These are phyloP conservation scores for Candida krabiensis DNA, from an alignment of 805 yeast genomes.

Conservation along the genomic window DNA sequence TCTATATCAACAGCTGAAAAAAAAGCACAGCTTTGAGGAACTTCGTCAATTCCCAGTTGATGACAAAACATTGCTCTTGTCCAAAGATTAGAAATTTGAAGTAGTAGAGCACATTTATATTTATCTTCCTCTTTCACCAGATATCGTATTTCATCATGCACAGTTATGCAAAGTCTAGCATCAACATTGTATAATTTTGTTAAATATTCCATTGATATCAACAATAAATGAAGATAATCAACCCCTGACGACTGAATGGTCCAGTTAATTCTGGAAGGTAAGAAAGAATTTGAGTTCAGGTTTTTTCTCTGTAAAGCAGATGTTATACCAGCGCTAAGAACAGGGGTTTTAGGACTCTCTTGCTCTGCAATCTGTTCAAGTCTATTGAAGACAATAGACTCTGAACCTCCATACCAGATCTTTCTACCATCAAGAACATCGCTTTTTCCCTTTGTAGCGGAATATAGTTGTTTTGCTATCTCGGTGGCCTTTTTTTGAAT, in stretches of 20 bases:
- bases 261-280: conserved; percentile 96
- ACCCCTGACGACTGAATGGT: conserved; percentile 98
- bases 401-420: conserved; percentile 87
- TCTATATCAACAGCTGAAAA: conserved; percentile 94
- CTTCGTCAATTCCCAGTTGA: conserved; percentile 81
- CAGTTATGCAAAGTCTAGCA: conserved; percentile 81
- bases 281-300: conserved; percentile 61
- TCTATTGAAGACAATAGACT: conserved; percentile 86
- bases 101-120: conserved; percentile 74
- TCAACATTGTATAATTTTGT: conserved; percentile 60
- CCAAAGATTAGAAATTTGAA: conserved; percentile 93
- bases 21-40: conserved; percentile 95
- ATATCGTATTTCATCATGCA: conserved; percentile 93
- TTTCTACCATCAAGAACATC: conserved; percentile 25
- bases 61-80: conserved; percentile 94
- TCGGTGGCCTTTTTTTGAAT: conserved; percentile 63
- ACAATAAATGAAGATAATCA: conserved; percentile 83
- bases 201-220: conserved; percentile 86
- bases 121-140: conserved; percentile 71
- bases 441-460: conserved; percentile 76
- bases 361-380: conserved; percentile 85
- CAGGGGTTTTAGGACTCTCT: conserved; percentile 83
- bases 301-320: conserved; percentile 70
- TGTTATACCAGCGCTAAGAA: conserved; percentile 90
- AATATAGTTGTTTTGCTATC: conserved; percentile 68